These are phyloP conservation scores for Plenodomus lindquistii DNA, from an alignment of 2,329 filamentous ascomycete species.

Conservation along the genomic window DNA sequence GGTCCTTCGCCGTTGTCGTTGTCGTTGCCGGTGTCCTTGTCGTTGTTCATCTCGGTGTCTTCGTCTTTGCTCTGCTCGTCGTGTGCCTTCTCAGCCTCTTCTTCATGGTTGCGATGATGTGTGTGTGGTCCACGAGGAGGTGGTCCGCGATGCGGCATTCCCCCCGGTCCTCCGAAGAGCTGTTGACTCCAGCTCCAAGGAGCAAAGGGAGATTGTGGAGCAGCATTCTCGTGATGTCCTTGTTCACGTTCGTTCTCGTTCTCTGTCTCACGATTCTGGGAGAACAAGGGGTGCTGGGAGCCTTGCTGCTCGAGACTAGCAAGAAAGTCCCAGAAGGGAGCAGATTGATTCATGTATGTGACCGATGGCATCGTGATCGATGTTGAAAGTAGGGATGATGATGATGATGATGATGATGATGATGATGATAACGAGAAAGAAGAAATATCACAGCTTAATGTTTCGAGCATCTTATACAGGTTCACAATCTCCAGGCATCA, in stretches of 20 bases:
- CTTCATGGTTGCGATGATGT: conserved; percentile 25
- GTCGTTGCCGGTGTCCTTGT: conserved; percentile 29
- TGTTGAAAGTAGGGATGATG: conserved; percentile 8
- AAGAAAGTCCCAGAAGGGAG: conserved; percentile 62
- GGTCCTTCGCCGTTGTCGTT: conserved; percentile 38
- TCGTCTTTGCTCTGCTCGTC: conserved; percentile 13
- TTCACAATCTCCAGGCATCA: conserved; percentile 29
- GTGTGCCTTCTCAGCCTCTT: conserved; percentile 5
- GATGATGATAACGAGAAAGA: conserved; percentile 10
- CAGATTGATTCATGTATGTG: conserved; percentile 56
- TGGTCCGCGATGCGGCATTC: conserved; percentile 35
- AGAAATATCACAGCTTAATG: conserved; percentile 11
- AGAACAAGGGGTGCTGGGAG: conserved; percentile 51
- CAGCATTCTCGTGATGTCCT: conserved; percentile 19
- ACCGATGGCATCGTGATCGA: conserved; percentile 54
- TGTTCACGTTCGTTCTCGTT: conserved; percentile 28
- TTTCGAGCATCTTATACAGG: conserved; percentile 29
- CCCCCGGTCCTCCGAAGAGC: conserved; percentile 28
- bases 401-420: conserved; percentile 11
- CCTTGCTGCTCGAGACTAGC: conserved; percentile 55
- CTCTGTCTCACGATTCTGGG: conserved; percentile 37
- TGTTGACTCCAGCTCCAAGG: conserved; percentile 43
- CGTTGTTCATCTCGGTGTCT: conserved; percentile 16
- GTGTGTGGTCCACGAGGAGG: conserved; percentile 22
- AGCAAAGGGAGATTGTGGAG: conserved; percentile 25